phyloP scores from a whole-genome alignment of 2,329 filamentous ascomycete genomes.

The Dactylellina cionopaga region DNA sequence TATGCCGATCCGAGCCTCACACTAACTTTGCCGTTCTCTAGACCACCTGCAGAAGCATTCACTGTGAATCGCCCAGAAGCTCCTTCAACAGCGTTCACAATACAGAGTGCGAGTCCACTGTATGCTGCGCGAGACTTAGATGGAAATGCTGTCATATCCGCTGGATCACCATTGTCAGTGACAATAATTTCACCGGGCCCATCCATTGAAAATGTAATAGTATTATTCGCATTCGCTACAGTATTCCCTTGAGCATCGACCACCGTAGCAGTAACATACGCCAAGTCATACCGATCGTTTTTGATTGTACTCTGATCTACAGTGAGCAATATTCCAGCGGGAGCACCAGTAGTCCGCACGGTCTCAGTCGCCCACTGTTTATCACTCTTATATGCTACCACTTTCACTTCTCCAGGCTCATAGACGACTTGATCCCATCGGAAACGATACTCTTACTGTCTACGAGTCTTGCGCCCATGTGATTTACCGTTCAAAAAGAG shows the following conservation, averaged over 20 bases:
- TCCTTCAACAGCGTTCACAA: conserved; percentile 59
- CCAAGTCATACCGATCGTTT: conserved; percentile 64
- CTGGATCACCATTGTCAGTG: conserved; percentile 67
- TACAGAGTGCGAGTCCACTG: conserved; percentile 62
- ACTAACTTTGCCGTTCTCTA: conserved; percentile 49
- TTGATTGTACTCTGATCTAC: conserved; percentile 62
- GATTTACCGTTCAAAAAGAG: conserved; percentile 67
- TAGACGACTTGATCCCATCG: conserved; percentile 67
- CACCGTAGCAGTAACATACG: conserved; percentile 64
- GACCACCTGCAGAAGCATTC: conserved; percentile 53
- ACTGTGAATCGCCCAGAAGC: conserved; percentile 56
- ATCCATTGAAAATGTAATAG: conserved; percentile 63
- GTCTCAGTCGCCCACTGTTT: conserved; percentile 63
- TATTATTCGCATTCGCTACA: conserved; percentile 63
- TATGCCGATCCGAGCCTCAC: conserved; percentile 6
- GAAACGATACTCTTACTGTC: conserved; percentile 63
- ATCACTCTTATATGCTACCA: conserved; percentile 65
- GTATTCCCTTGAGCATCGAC: conserved; percentile 63
- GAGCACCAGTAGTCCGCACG: conserved; percentile 62
- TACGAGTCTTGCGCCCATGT: conserved; percentile 61
- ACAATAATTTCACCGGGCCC: conserved; percentile 64
- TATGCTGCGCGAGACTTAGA: conserved; percentile 62
- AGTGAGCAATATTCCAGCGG: conserved; percentile 61
- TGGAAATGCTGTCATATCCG: conserved; percentile 63
- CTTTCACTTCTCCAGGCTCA: conserved; percentile 63